phyloP scores from a whole-genome alignment of 2,329 filamentous ascomycete genomes.

The Epichloe aotearoae region DNA sequence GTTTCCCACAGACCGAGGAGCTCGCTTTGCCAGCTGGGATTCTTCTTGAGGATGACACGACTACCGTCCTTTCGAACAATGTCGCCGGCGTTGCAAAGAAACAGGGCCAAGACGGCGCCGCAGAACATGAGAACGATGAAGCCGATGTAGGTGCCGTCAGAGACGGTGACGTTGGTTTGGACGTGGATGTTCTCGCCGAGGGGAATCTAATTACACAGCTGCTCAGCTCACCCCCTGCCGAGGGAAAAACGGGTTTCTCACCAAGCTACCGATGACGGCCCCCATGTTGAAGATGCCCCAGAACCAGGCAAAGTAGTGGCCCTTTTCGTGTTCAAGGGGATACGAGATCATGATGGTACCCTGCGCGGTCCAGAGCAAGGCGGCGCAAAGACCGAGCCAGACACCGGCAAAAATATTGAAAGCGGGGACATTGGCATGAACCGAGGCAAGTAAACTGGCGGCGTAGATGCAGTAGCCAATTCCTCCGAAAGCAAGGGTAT shows the following conservation, averaged over 20 bases:
- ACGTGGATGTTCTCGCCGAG: conserved; percentile 56
- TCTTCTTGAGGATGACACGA: conserved; percentile 76
- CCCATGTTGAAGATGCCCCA: conserved; percentile 94
- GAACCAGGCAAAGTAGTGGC: conserved; percentile 79
- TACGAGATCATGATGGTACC: conserved; percentile 87
- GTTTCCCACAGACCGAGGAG: conserved; percentile 64
- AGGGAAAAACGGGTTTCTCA: conserved; percentile 8
- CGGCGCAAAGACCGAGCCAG: conserved; percentile 65
- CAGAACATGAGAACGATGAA: conserved; percentile 73
- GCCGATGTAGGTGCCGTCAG: conserved; percentile 73
- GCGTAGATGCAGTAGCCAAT: conserved; percentile 65
- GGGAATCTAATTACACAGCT: conserved; percentile 32
- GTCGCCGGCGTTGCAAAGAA: conserved; percentile 56
- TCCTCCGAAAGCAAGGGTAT: conserved; percentile 56
- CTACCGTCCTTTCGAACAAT: conserved; percentile 68
- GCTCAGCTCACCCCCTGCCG: no score
- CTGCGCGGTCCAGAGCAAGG: conserved; percentile 70
- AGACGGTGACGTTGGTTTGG: conserved; percentile 34
- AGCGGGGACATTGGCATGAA: conserved; percentile 37
- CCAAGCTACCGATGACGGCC: conserved; percentile 68
- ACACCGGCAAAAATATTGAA: conserved; percentile 56
- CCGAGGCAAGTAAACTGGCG: conserved; percentile 54
- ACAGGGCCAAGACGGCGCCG: conserved; percentile 56
- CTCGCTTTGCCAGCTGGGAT: conserved; percentile 76
- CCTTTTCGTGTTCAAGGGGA: conserved; percentile 65